Evolutionary conservation across 2,329 filamentous ascomycete genomes (phyloP), one percentile per base, ranked within the genome.

Genomic region (Cercospora sp.): DNA sequence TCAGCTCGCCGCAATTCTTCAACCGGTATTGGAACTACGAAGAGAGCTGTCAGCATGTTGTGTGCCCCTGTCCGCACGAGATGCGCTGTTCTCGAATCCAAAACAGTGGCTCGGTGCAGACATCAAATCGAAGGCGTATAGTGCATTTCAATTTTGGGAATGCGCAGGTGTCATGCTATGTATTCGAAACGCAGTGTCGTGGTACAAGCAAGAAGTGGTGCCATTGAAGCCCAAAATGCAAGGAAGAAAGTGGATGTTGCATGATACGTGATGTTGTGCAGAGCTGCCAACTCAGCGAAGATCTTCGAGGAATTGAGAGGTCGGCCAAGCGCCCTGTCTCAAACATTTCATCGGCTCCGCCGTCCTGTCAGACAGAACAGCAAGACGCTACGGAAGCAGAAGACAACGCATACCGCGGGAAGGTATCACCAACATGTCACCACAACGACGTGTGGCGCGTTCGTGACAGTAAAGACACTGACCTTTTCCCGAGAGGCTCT

Each of bases 21-120:
- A 96, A 86, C 69, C 92, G 90, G 80, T 96, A 96, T 66, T 86
- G 81, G 75, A 95, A 88, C 91, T 94, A 75, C 45, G 55, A 31
- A 23, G n/a, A 51, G n/a, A 42, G 48, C 42, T 64, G 66, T 68
- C 63, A 72, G 69, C 42, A 67, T 62, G 12, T 55, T n/a, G n/a
- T 58, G 53, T 58, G 53, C 26, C 23, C 13, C 20, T 58, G 13
- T 18, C 13, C 53, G 26, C 31, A 33, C 48, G 42, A 39, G 62
- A 28, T 69, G 28, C 48, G 33, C 53, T 23, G 45, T 23, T 51
- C 18, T 51, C 45, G 45, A 5, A 6, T 51, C 45, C 20, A 23
- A 5, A 30, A 31, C n/a, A 33, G 45, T 48, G 31, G 45, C 28
- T 33, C n/a, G 60, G 20, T 53, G 42, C 42, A 53, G 60, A 53